Evolutionary conservation across 73 alveolate genomes (phyloP), one percentile per base, ranked within the genome.

Genomic region (Paraurostyla sp.): DNA sequence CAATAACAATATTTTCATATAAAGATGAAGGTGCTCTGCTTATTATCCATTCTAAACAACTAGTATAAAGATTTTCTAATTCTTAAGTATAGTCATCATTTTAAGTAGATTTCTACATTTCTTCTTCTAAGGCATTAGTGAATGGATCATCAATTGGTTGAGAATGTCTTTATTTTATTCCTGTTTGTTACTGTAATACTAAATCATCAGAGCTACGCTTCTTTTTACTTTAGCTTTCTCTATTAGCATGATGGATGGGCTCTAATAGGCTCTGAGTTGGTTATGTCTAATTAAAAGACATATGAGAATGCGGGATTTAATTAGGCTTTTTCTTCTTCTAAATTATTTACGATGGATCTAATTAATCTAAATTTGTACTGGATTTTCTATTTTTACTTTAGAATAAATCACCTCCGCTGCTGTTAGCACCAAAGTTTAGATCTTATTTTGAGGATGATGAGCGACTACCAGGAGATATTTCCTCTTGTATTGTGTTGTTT

Each of bases 21-120:
- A 90, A 89, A 23, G 71, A 38, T 1, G 92, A 82, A 0, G 92
- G 92, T 20, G 95, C 86, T 52, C 95, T 60, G 75, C 76, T 90
- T 1, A 90, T 73, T 59, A 90, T 90, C 95, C 95, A 90, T 52
- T 90, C 95, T 60, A 90, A 43, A 38, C 85, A 60, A 36, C 90
- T 63, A 0, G 85, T 65, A 42, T 90, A 90, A 30, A 90, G 43
- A 35, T 85, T 85, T 20, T 69, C 87, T n/a, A 85, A 50, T 46
- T 85, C 92, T 2, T 9, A 0, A 81, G 91, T 81, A 27, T 78
- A 78, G 0, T 78, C 78, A 78, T 78, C 78, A 36, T 52, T 54
- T 16, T 13, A 6, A n/a, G 35, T 65, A 6, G 9, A n/a, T 35
- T 65, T 16, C 35, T 35, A 20, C 9, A 13, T 3, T 6, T 65